Percentiles rank a stretch among this genome's conserved stretches.
Conservation (phyloP, 805 yeast species). For the Groenewaldozyma salmanticensis region DNA sequence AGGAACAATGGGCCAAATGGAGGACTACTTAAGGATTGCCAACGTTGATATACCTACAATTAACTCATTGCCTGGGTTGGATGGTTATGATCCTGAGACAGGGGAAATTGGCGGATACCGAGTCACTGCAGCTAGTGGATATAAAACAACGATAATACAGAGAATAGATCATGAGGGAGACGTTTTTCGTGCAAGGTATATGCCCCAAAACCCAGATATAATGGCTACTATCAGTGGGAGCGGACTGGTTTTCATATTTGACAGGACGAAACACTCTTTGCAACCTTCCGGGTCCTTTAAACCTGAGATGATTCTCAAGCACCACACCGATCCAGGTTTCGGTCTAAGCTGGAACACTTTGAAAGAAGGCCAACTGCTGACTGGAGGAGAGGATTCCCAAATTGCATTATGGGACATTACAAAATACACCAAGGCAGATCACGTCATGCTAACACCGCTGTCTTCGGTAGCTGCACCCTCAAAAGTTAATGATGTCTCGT, state of each 20-base stretch:
- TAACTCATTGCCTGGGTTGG: conserved; percentile 18
- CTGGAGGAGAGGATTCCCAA: conserved; percentile 53
- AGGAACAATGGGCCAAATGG: conserved; percentile 47
- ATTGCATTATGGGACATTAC: conserved; percentile 62
- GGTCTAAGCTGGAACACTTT: conserved; percentile 68
- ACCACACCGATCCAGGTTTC: conserved; percentile 38
- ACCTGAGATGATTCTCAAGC: conserved; percentile 43
- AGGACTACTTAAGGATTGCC: conserved; percentile 38
- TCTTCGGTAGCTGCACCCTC: conserved; percentile 30
- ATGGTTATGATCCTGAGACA: conserved; percentile 30
- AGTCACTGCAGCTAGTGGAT: conserved; percentile 21
- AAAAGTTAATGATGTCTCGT: conserved; percentile 60
- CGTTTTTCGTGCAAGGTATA: conserved; percentile 58
- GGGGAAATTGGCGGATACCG: conserved; percentile 27
- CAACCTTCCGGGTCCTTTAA: conserved; percentile 31
- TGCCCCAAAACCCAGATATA: conserved; percentile 83
- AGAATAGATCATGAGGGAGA: conserved; percentile 61
- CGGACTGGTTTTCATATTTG: conserved; percentile 62
- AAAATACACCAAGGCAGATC: conserved; percentile 24
- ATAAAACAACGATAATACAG: conserved; percentile 38
- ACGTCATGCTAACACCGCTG: conserved; percentile 21
- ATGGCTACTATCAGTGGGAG: conserved; percentile 59
- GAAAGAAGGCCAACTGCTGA: conserved; percentile 46
- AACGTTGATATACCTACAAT: conserved; percentile 19
- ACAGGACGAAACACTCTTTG: conserved; percentile 72